A percentile compares a stretch with the other conserved stretches of the same genome.
Evolutionary conservation across 179 eudicot genomes (phyloP).

Genomic region (Beta macrorhiza): DNA sequence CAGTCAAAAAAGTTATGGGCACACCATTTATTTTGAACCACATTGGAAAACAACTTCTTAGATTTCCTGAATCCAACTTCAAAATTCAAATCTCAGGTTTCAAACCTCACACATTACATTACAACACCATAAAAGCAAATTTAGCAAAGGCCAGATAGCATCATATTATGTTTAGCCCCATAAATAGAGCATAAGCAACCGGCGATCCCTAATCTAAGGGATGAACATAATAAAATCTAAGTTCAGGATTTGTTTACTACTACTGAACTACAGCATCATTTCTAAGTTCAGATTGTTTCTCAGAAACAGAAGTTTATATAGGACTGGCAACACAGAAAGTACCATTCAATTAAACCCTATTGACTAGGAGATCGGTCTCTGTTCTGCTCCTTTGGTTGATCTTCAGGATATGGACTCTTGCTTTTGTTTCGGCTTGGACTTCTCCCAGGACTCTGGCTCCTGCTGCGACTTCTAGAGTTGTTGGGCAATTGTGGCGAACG

Average conservation of each 20-base stretch:
- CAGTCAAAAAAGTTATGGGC: constrained; percentile 1
- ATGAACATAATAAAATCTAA: neutral
- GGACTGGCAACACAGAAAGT: neutral
- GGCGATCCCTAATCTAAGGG: neutral
- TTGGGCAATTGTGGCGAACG: constrained; percentile 50
- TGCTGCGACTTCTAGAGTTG: constrained; percentile 48
- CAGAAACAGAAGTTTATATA: neutral
- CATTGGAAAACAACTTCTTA: neutral
- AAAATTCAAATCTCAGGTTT: constrained; percentile 6
- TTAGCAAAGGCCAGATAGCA: neutral
- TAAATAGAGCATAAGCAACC: neutral
- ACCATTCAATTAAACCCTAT: constrained; percentile 14
- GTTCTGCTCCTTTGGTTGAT: constrained; percentile 32
- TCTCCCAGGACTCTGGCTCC: constrained; percentile 30
- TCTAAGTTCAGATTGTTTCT: constrained; percentile 1
- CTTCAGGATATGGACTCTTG: constrained; percentile 57
- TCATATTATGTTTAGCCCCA: neutral
- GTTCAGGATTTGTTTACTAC: neutral
- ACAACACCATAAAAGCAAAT: neutral
- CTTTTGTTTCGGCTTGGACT: constrained; percentile 50
- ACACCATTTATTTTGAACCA: neutral
- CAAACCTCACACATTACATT: constrained; percentile 12
- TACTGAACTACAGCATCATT: constrained; percentile 1
- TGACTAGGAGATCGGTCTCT: constrained; percentile 53
- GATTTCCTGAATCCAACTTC: neutral